Percentiles rank a stretch among this genome's conserved stretches.
Conservation (phyloP, 164 flowering plant species). For the Paratinospora sagittata region DNA sequence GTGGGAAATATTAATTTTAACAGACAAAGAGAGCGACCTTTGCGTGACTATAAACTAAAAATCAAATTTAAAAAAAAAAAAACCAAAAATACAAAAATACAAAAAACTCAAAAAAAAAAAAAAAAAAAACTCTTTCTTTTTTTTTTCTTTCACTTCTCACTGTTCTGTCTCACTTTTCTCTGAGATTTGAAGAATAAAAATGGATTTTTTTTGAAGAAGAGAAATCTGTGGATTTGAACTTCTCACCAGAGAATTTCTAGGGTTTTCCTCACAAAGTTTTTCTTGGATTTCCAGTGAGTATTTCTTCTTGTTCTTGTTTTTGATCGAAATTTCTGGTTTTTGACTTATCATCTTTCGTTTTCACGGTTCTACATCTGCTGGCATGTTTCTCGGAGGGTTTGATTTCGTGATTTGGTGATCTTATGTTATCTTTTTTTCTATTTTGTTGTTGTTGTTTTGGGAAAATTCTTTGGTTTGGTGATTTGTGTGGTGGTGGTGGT, state of each 20-base stretch:
- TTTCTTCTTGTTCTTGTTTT: not conserved
- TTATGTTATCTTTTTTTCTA: too few species aligned
- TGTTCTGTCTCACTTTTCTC: not conserved
- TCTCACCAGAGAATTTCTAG: not conserved
- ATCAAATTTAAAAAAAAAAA: not conserved
- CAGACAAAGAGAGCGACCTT: constrained; percentile 5
- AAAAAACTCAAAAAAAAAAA: too few species aligned
- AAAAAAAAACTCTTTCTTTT: not conserved
- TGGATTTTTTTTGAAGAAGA: not conserved
- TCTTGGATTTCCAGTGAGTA: not conserved
- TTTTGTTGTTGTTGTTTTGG: not conserved
- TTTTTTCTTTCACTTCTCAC: not conserved
- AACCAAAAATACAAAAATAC: too few species aligned
- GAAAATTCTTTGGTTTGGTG: not conserved
- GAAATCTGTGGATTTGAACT: not conserved
- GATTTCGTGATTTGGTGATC: not conserved
- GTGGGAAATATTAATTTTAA: not conserved
- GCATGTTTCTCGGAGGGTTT: not conserved
- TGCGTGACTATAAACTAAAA: constrained; percentile 1
- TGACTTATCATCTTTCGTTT: not conserved
- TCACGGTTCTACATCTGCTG: not conserved
- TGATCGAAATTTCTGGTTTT: not conserved
- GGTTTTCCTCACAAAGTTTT: not conserved
- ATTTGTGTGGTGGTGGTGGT: not conserved
- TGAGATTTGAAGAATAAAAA: not conserved